A percentile compares a stretch with the other conserved stretches of the same genome.
These are phyloP conservation scores for Rhodomyrtus psidioides DNA, from an alignment of 441 rosid species.

Conservation along the genomic window DNA sequence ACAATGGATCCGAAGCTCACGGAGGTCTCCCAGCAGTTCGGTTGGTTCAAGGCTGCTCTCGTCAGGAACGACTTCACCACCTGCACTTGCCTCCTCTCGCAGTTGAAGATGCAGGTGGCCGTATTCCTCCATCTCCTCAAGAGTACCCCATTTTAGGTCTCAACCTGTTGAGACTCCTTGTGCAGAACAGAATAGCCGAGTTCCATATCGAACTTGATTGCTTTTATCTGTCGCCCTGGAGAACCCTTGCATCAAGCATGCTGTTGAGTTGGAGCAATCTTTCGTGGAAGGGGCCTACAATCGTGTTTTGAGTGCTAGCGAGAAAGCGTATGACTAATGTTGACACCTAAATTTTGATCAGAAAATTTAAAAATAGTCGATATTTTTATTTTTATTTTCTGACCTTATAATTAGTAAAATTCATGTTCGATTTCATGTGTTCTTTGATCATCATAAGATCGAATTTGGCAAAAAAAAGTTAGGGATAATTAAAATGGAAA, in stretches of 20 bases:
- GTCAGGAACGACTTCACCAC: conserved; percentile 51
- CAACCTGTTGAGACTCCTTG: conserved; percentile 89
- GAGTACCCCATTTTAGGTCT: conserved; percentile 89
- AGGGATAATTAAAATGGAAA: too few species aligned
- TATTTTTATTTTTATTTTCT: too few species aligned
- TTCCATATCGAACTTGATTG: conserved; percentile 91
- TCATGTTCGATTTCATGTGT: too few species aligned
- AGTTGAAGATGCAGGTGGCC: conserved; percentile 83
- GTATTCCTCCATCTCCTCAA: conserved; percentile 66
- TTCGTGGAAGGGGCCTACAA: conserved; percentile 99
- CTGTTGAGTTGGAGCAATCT: conserved; percentile 97
- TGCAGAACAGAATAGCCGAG: conserved; percentile 93
- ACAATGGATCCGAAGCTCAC: conserved; percentile 79
- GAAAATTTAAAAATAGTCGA: too few species aligned
- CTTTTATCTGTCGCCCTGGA: conserved; percentile 75
- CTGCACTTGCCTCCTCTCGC: conserved; percentile 49
- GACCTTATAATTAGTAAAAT: too few species aligned
- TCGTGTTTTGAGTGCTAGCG: conserved; percentile 88
- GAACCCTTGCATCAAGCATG: conserved; percentile 85
- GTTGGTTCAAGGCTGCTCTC: conserved; percentile 75
- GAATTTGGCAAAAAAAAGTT: too few species aligned
- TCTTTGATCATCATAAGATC: too few species aligned
- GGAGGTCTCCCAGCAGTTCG: conserved; percentile 74
- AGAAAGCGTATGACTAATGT: too few species aligned
- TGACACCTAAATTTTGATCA: too few species aligned